phyloP scores from a whole-genome alignment of 352 stramenopile species.

The Globisporangium canariense region DNA sequence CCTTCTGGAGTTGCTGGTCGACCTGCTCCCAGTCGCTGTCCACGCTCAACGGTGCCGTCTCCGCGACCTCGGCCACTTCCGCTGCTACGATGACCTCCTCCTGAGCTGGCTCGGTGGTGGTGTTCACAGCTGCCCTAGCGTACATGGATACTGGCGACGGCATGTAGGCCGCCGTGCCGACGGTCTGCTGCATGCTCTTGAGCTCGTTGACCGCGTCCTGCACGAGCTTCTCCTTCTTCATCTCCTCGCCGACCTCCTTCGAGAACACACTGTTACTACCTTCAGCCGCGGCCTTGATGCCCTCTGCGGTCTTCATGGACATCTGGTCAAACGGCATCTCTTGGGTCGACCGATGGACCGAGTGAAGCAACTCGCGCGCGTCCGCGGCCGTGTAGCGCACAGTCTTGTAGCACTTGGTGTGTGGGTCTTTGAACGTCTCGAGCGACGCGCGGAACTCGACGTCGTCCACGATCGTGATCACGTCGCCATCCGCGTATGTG shows the following conservation, averaged over 20 bases:
- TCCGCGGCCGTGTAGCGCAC: slow-evolving; percentile 66
- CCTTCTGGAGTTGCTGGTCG: slow-evolving; percentile 66
- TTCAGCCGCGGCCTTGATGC: slow-evolving; percentile 70
- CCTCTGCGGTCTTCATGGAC: slow-evolving; percentile 70
- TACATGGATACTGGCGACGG: slow-evolving; percentile 9
- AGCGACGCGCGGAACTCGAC: slow-evolving; percentile 65
- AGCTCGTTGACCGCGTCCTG: slow-evolving; percentile 48
- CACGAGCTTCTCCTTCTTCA: slow-evolving; percentile 32
- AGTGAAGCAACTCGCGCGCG: slow-evolving; percentile 46
- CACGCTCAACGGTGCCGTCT: slow-evolving; percentile 18
- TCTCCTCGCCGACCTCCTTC: slow-evolving; percentile 70
- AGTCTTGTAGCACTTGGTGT: slow-evolving; percentile 33
- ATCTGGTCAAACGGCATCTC: slow-evolving; percentile 84
- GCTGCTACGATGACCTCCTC: slow-evolving; percentile 21
- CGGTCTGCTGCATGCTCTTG: slow-evolving; percentile 38
- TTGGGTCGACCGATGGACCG: slow-evolving; percentile 53
- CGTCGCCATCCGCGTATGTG: slow-evolving; percentile 70
- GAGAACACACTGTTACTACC: slow-evolving; percentile 64
- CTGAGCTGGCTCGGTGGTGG: slow-evolving; percentile 17
- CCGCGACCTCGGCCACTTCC: slow-evolving; percentile 22
- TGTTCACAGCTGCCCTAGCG: slow-evolving; percentile 23
- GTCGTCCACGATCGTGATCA: slow-evolving; percentile 68
- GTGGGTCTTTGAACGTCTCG: slow-evolving; percentile 41
- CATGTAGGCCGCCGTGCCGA: slow-evolving; percentile 5
- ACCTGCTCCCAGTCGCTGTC: slow-evolving; percentile 79